phyloP scores from a whole-genome alignment of 1,284 basidiomycete genomes.

The Cryptococcus sp. region DNA sequence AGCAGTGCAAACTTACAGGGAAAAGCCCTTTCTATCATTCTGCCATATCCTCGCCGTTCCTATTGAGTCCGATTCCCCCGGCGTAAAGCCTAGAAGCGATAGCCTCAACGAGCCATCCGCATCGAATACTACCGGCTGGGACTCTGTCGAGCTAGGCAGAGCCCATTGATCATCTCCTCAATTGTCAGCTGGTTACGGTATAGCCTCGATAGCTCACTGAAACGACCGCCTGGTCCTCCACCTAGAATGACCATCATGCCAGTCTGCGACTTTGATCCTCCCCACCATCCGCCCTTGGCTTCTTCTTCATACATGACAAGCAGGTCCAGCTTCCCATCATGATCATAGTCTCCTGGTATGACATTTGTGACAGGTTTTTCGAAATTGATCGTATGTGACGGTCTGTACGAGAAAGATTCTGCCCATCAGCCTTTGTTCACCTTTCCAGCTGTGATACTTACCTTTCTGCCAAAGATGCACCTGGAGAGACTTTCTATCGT shows the following conservation, averaged over 20 bases:
- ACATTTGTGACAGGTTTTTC: constrained; percentile 55
- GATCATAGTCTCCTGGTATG: constrained; percentile 86
- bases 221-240: constrained; percentile 58
- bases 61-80: constrained; percentile 23
- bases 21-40: constrained; percentile 25
- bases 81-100: constrained; percentile 71
- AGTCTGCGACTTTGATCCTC: constrained; percentile 47
- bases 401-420: constrained; percentile 49
- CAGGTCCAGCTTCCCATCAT: constrained; percentile 83
- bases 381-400: constrained; percentile 28
- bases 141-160: constrained; percentile 20
- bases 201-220: constrained; percentile 53
- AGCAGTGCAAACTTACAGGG: constrained; percentile 12
- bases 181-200: not conserved
- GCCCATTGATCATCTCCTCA: constrained; percentile 21
- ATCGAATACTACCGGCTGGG: constrained; percentile 80
- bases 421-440: constrained; percentile 16
- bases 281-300: constrained; percentile 49
- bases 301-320: constrained; percentile 69
- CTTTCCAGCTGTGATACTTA: constrained; percentile 39
- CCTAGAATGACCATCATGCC: constrained; percentile 63
- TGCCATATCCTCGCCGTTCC: constrained; percentile 14
- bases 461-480: constrained; percentile 82
- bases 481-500: constrained; percentile 65
- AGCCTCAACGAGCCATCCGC: constrained; percentile 81